phyloP scores from a whole-genome alignment of 2,329 filamentous ascomycete species.

The Celoporthe dispersa region DNA sequence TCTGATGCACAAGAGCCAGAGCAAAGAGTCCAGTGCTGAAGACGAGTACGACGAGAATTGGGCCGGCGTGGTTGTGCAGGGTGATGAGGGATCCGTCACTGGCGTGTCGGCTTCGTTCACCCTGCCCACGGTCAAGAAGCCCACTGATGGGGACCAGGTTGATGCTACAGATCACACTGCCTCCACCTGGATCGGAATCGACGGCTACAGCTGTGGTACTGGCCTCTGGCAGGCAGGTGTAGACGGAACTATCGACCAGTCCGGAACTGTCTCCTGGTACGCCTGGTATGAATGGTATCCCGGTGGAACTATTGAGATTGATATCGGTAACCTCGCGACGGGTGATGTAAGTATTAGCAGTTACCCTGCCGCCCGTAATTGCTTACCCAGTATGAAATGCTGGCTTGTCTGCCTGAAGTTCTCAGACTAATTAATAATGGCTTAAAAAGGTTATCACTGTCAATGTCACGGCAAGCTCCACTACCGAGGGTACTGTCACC shows the following conservation, averaged over 20 bases:
- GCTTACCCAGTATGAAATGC: too few relatives aligned
- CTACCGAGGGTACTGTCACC: conserved; percentile 20
- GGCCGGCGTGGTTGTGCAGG: conserved; percentile 59
- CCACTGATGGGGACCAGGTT: conserved; percentile 41
- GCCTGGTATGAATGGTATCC: conserved; percentile 60
- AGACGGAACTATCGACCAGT: conserved; percentile 54
- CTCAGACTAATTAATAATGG: not conserved
- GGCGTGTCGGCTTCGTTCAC: conserved; percentile 48
- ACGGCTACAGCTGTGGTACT: conserved; percentile 35
- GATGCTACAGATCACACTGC: conserved; percentile 46
- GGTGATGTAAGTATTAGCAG: conserved; percentile 24
- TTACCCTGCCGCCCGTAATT: not conserved
- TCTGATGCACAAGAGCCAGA: not conserved
- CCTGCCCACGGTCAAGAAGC: conserved; percentile 48
- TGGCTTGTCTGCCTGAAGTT: too few relatives aligned
- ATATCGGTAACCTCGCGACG: conserved; percentile 22
- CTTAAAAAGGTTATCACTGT: conserved; percentile 24
- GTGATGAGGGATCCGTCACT: conserved; percentile 48
- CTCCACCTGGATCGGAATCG: conserved; percentile 64
- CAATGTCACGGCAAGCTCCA: conserved; percentile 27
- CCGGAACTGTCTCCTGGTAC: conserved; percentile 43
- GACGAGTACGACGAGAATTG: conserved; percentile 48
- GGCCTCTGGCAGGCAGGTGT: conserved; percentile 62
- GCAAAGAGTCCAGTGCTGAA: not conserved
- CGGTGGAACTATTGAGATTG: conserved; percentile 45